A percentile compares a stretch with the other conserved stretches of the same genome.
phyloP scores from a whole-genome alignment of 2,329 filamentous ascomycete genomes.

The Botrytis elliptica region DNA sequence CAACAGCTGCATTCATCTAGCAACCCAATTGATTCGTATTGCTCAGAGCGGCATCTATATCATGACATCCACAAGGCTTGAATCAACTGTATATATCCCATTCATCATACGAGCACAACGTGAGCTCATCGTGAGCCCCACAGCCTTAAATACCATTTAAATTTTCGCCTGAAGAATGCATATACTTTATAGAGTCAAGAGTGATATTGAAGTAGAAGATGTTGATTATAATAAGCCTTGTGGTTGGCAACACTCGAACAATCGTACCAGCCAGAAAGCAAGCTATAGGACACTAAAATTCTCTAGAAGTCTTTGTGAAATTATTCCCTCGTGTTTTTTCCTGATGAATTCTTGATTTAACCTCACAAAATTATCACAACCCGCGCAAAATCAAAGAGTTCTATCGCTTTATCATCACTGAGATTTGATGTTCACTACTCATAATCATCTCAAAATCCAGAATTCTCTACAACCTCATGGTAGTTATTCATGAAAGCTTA shows the following conservation, averaged over 20 bases:
- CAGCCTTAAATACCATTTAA: too few species aligned
- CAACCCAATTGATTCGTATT: too few species aligned
- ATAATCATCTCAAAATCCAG: neutral
- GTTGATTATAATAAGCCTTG: accelerated
- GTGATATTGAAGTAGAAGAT: neutral
- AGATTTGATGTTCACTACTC: neutral
- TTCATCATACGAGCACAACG: too few species aligned
- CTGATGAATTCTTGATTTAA: too few species aligned
- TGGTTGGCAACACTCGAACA: neutral
- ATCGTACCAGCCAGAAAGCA: neutral
- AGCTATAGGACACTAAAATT: accelerated
- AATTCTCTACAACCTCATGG: accelerated
- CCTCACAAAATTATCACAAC: neutral
- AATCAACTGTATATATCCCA: too few species aligned
- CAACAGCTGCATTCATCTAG: too few species aligned
- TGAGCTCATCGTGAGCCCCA: too few species aligned
- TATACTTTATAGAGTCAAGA: neutral
- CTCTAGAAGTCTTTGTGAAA: neutral
- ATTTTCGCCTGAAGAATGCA: too few species aligned
- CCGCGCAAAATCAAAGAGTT: neutral
- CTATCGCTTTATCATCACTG: accelerated
- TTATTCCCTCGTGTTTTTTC: accelerated
- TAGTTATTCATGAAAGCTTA: accelerated
- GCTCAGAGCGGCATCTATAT: too few species aligned
- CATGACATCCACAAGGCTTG: too few species aligned